Evolutionary conservation across 2,329 filamentous ascomycete genomes (phyloP), one percentile per base, ranked within the genome.

Genomic region (Pseudogymnoascus sp.): DNA sequence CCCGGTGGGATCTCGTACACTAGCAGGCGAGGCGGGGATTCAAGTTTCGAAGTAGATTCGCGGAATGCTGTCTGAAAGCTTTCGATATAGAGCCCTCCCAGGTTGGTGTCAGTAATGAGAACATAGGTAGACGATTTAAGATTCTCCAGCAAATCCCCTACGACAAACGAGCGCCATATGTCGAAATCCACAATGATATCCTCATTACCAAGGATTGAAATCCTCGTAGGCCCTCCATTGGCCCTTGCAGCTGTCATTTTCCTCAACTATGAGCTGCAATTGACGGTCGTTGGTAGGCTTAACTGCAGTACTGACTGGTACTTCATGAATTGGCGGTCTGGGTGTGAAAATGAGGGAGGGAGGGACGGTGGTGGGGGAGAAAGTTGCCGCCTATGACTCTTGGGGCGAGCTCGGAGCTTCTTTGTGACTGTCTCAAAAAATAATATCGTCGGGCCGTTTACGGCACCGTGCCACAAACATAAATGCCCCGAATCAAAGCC

Each of bases 71-170:
- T 77, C 71, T 86, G 76, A 74, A 99, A 97, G 28, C 78, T 72
- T n/a, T 90, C 85, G 0, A 92, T 86, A 74, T 97, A 97, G 68
- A 87, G 82, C 20, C 87, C 81, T 64, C 83, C 84, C 64, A 99
- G 84, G 72, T 97, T 97, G 50, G 92, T 96, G 76, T 99, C 94
- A 74, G 94, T 97, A 70, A 99, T 90, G 64, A 99, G 86, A 62
- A 97, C 88, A 74, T 97, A 99, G 64, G 93, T 97, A 16, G 92
- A 95, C 18, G 92, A 94, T 58, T 83, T 76, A 63, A 94, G 80
- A 72, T 88, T 89, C 61, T 81, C 76, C 65, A 97, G 79, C 61
- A 99, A 81, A 75, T 99, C 93, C 67, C 86, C 77, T 60, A 87
- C 86, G 65, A 97, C 86, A 73, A 89, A 94, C 71, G 82, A 82